phyloP scores from a whole-genome alignment of 257 asterid species.

The Gentiana dahurica region DNA sequence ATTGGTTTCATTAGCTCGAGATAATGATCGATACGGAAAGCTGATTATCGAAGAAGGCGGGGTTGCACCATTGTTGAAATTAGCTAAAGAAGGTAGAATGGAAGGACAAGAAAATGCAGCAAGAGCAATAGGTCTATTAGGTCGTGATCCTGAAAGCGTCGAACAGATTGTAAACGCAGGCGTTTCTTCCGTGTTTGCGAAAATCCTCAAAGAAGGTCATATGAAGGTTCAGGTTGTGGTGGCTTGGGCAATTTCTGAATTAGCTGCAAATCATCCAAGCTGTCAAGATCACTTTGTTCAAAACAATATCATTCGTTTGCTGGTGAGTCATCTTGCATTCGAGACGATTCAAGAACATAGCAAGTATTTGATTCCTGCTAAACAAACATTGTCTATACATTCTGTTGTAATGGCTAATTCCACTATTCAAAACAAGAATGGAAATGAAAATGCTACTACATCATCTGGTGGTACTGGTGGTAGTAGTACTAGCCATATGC shows the following conservation, averaged over 20 bases:
- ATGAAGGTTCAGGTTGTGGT: constrained; percentile 71
- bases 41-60: constrained; percentile 87
- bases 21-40: constrained; percentile 60
- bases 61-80: constrained; percentile 47
- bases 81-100: constrained; percentile 59
- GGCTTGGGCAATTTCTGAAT: constrained; percentile 71
- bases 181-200: constrained; percentile 63
- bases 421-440: not conserved
- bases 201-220: constrained; percentile 72
- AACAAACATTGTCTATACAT: constrained; percentile 41
- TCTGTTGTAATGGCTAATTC: constrained; percentile 50
- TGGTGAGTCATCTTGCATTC: constrained; percentile 70
- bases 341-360: constrained; percentile 81
- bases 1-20: constrained; percentile 56
- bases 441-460: not conserved
- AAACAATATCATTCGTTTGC: constrained; percentile 51
- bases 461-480: not conserved
- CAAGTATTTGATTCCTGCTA: constrained; percentile 43
- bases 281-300: constrained; percentile 77
- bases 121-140: constrained; percentile 61
- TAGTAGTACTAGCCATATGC: not conserved
- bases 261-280: constrained; percentile 62
- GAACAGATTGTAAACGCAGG: constrained; percentile 67
- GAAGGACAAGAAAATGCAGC: constrained; percentile 75
- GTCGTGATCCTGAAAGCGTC: constrained; percentile 69